Base-by-base conservation (phyloP, 257 asterid genomes). In the Primulina tabacum region DNA sequence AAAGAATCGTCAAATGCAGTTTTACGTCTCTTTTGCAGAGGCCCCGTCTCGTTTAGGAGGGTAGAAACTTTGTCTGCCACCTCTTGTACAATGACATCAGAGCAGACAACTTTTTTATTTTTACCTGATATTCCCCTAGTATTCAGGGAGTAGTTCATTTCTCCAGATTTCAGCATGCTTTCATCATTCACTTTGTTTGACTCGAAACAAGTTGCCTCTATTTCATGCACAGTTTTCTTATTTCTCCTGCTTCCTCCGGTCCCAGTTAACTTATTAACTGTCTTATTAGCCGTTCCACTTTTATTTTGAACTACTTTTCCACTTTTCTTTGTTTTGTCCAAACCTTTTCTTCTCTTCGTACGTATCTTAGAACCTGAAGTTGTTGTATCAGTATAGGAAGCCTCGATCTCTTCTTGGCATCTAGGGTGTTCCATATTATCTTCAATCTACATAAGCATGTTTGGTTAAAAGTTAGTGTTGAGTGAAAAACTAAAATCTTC, bases 401-500 rank as follows among this genome's bases (percentile, higher is more conserved):
- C 71, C 71, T 78, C 77, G 28, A n/a, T 63, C 60, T 60, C 73
- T 60, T 81, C 83, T 58, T 64, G 73, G 68, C 57, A 67, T 47
- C 11, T 81, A 70, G 33, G 70, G 55, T 40, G 58, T 47, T 82
- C 80, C 64, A 61, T 75, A 74, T 68, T 70, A 76, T 81, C 84
- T 30, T 81, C 86, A 69, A 73, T 70, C 96, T 87, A 71, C 34
- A 75, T 59, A 38, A 78, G 18, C 78, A 75, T 63, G 58, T 63
- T 68, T 30, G 60, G 69, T 35, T 50, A 60, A 60, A 66, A 69
- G 73, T 60, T n/a, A 52, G 72, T 47, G 57, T 58, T 16, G 55
- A 29, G 70, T 24, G 53, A 60, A 37, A 64, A 69, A 35, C 40
- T 56, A 37, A 12, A 72, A 64, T 29, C 7, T 6, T n/a, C 20